These are phyloP conservation scores for Trypanosomatidae sp. DNA, from an alignment of 208 protist genomes.

Conservation along the genomic window DNA sequence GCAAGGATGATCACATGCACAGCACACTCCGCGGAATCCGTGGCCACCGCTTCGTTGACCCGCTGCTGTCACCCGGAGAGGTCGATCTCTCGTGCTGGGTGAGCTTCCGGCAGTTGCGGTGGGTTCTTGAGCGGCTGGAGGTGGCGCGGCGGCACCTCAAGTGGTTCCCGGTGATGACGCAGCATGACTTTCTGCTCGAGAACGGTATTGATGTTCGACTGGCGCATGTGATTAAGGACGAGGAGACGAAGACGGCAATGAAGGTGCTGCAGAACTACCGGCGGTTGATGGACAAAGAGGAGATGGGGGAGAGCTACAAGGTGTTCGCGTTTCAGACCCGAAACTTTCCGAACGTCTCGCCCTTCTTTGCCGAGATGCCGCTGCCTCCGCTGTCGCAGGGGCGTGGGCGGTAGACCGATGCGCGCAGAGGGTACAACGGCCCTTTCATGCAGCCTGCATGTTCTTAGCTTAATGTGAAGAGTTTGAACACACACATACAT, in stretches of 20 bases:
- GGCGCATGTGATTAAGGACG: slow-evolving; percentile 85
- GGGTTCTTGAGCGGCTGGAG: slow-evolving; percentile 80
- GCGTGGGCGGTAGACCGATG: slow-evolving; percentile 4
- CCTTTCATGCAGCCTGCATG: neutral
- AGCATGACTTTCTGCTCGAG: slow-evolving; percentile 82
- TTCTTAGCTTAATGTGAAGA: neutral
- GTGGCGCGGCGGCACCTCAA: slow-evolving; percentile 78
- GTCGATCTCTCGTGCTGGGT: slow-evolving; percentile 92
- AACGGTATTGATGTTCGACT: slow-evolving; percentile 88
- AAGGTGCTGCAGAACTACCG: slow-evolving; percentile 88
- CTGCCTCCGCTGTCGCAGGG: slow-evolving; percentile 49
- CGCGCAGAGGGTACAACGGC: neutral
- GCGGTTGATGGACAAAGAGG: slow-evolving; percentile 77
- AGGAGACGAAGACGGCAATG: slow-evolving; percentile 88
- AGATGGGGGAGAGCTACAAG: slow-evolving; percentile 93
- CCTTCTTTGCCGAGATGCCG: slow-evolving; percentile 79
- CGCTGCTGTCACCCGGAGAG: slow-evolving; percentile 87
- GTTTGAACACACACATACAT: neutral
- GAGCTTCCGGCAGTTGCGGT: slow-evolving; percentile 84
- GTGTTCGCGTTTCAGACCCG: slow-evolving; percentile 87
- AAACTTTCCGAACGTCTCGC: slow-evolving; percentile 85
- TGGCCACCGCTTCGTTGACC: slow-evolving; percentile 89
- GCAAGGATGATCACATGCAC: slow-evolving; percentile 91
- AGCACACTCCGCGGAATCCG: slow-evolving; percentile 90
- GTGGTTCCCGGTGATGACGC: slow-evolving; percentile 87